Base-by-base conservation (phyloP, 2,329 filamentous ascomycete genomes). In the Metarhizium robertsii region DNA sequence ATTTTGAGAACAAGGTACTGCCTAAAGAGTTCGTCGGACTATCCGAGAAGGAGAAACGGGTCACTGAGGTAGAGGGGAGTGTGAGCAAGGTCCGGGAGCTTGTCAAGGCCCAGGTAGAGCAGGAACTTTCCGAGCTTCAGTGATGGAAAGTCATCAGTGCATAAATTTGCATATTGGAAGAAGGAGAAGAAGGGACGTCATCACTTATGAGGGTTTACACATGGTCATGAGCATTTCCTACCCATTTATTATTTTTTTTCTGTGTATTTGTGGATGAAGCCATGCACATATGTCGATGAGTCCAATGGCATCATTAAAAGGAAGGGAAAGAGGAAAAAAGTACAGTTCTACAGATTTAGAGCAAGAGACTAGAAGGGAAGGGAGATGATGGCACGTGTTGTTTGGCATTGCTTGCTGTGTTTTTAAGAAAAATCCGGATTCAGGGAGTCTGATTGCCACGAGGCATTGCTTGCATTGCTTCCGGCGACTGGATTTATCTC, bases 11-110 rank as follows among this genome's bases (percentile, higher is more conserved):
- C 59, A 81, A 86, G 59, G 87, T 97, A 1, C 77, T 95, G 54
- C 92, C 92, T 0, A 70, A 80, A 56, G 89, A 96, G 72, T 94
- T 96, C 66, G 74, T 87, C 38, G 92, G 88, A 0, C 74, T 97
- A 1, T 85, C 91, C 66, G 73, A 85, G 64, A 85, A 85, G 73
- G 86, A 92, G 69, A 87, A 81, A 71, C 79, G 89, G 50, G 84
- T 95, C 14, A 85, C 80, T 4, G 76, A 79, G 46, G 85, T 91
- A 20, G 81, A 80, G 46, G 87, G 83, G 59, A 82, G 84, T 50
- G 92, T 89, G 85, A 75, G 87, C 69, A 83, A 80, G 25, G 87
- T 96, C 18, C 77, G 90, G 59, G 83, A 85, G 64, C 79, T 95
- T 60, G 85, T 96, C 5, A 83, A 85, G 69, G 78, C 79, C 58